Conservation (phyloP, 2,329 filamentous ascomycete genomes). For the Phyllosticta citriasiana region DNA sequence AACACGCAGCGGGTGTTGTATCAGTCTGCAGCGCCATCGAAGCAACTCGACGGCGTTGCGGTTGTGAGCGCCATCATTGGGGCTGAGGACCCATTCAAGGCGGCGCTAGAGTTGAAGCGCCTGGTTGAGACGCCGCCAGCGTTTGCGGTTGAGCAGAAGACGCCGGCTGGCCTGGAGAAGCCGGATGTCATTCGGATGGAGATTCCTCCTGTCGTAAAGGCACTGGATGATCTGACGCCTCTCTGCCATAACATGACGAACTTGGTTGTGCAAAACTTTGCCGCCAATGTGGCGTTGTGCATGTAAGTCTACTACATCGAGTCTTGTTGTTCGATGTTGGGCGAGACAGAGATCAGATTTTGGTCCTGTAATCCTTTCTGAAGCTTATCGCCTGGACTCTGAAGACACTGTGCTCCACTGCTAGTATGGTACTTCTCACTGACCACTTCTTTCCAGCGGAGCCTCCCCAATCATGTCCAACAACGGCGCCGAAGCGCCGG, state of each 20-base stretch:
- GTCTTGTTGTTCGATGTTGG: neutral
- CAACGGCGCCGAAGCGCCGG: constrained; percentile 69
- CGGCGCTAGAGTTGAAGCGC: constrained; percentile 48
- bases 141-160: constrained; percentile 12
- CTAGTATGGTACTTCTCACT: neutral
- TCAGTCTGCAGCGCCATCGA: constrained; percentile 49
- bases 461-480: constrained; percentile 88
- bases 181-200: constrained; percentile 13
- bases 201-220: constrained; percentile 41
- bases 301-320: constrained; percentile 36
- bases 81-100: constrained; percentile 54
- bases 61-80: constrained; percentile 84
- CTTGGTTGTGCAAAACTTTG: constrained; percentile 87
- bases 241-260: constrained; percentile 97
- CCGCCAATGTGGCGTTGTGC: constrained; percentile 78
- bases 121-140: constrained; percentile 38
- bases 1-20: constrained; percentile 68
- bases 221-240: constrained; percentile 54
- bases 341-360: neutral
- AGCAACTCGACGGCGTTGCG: constrained; percentile 68
- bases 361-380: too few relatives aligned
- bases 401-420: too few relatives aligned
- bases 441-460: constrained; percentile 36
- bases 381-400: too few relatives aligned
- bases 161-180: constrained; percentile 4